Conservation (phyloP, 495 filamentous ascomycete species). For the Hypoxylon intermedium region DNA sequence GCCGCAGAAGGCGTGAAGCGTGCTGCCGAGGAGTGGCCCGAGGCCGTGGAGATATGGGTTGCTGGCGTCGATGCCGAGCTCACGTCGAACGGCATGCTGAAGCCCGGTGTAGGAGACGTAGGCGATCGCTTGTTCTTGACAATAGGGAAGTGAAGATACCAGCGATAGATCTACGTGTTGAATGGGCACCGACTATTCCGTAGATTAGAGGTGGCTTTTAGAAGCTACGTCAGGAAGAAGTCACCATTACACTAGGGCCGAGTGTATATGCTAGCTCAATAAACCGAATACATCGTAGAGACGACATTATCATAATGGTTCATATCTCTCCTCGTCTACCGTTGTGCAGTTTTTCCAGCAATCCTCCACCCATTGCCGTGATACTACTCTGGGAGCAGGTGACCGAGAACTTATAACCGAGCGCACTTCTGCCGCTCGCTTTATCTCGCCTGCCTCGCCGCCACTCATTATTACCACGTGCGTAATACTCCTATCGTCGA, state of each 20-base stretch:
- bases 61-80: slow-evolving; percentile 78
- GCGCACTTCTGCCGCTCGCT: slow-evolving; percentile 53
- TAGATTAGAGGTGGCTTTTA: slow-evolving; percentile 2
- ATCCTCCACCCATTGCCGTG: slow-evolving; percentile 73
- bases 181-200: neutral
- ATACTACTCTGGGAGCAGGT: slow-evolving; percentile 75
- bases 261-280: slow-evolving; percentile 1
- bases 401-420: slow-evolving; percentile 50
- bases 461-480: slow-evolving; percentile 66
- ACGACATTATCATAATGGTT: slow-evolving; percentile 35
- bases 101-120: slow-evolving; percentile 88
- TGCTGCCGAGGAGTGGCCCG: slow-evolving; percentile 76
- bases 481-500: slow-evolving; percentile 62
- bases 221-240: neutral
- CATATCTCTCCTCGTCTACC: slow-evolving; percentile 78
- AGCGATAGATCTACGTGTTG: slow-evolving; percentile 7
- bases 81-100: slow-evolving; percentile 84
- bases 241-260: neutral
- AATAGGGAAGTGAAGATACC: slow-evolving; percentile 74
- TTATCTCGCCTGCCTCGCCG: slow-evolving; percentile 41
- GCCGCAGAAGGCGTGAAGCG: slow-evolving; percentile 68
- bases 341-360: slow-evolving; percentile 81
- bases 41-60: slow-evolving; percentile 80
- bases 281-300: neutral
- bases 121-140: slow-evolving; percentile 93